phyloP scores from a whole-genome alignment of 257 asterid genomes.

The Vinca minor region DNA sequence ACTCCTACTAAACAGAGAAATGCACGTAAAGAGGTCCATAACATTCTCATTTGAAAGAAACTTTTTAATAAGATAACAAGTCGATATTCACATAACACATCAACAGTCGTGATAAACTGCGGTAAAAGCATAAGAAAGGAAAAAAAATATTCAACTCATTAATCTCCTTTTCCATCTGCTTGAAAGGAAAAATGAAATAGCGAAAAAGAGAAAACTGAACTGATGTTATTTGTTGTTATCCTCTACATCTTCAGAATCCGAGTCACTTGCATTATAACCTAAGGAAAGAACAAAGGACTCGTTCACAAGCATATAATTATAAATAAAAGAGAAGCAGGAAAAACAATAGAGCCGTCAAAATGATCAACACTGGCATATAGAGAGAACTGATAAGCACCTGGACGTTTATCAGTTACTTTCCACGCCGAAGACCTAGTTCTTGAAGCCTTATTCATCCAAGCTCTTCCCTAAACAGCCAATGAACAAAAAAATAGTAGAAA shows the following conservation, averaged over 20 bases:
- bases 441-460: slow-evolving; percentile 75
- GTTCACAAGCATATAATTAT: slow-evolving; percentile 4
- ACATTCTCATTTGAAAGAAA: neutral
- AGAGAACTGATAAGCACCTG: slow-evolving; percentile 42
- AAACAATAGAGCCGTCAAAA: neutral
- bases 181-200: slow-evolving; percentile 2
- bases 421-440: slow-evolving; percentile 59
- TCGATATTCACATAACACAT: neutral
- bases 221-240: slow-evolving; percentile 35
- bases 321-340: too few species aligned
- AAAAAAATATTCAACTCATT: slow-evolving; percentile 33
- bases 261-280: slow-evolving; percentile 89
- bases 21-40: neutral
- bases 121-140: slow-evolving; percentile 10
- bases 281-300: slow-evolving; percentile 8
- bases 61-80: neutral
- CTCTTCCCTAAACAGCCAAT: slow-evolving; percentile 50
- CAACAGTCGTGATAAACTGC: neutral
- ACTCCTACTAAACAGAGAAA: neutral
- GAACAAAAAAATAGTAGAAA: neutral
- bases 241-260: slow-evolving; percentile 65
- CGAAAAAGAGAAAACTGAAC: slow-evolving; percentile 3
- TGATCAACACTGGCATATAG: neutral
- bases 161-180: slow-evolving; percentile 14
- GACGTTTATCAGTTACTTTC: slow-evolving; percentile 85